phyloP scores from a whole-genome alignment of 75 land plant genomes.

The Ceratopteris richardii region DNA sequence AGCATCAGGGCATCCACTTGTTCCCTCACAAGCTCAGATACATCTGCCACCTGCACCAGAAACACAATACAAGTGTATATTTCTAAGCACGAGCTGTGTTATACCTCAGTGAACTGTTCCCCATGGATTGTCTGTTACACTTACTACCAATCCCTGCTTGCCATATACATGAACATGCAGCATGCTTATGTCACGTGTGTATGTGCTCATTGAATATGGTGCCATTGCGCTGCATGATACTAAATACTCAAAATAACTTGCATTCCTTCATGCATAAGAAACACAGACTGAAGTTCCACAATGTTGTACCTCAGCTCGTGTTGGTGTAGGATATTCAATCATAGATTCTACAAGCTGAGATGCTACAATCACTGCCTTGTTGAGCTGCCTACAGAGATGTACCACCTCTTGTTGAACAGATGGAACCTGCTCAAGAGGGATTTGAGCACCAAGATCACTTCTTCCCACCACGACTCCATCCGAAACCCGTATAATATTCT shows the following conservation, averaged over 20 bases:
- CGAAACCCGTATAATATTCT: constrained; percentile 55
- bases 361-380: constrained; percentile 86
- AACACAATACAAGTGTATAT: too few species aligned
- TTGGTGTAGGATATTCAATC: constrained; percentile 96
- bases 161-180: too few species aligned
- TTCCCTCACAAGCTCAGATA: constrained; percentile 59
- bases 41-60: constrained; percentile 55
- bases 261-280: too few species aligned
- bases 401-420: constrained; percentile 50
- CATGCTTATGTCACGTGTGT: too few species aligned
- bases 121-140: too few species aligned
- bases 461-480: constrained; percentile 84
- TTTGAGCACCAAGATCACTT: constrained; percentile 73
- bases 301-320: constrained; percentile 75
- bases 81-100: too few species aligned
- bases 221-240: too few species aligned
- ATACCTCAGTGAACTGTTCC: too few species aligned
- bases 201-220: too few species aligned
- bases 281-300: neutral
- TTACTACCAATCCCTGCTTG: too few species aligned
- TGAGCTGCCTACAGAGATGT: constrained; percentile 45
- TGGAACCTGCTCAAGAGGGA: constrained; percentile 74
- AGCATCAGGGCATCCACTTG: constrained; percentile 83
- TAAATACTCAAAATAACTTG: too few species aligned
- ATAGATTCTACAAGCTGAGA: constrained; percentile 89